Conservation (phyloP, 768 basidiomycete genomes). For the Boletellus ananas region DNA sequence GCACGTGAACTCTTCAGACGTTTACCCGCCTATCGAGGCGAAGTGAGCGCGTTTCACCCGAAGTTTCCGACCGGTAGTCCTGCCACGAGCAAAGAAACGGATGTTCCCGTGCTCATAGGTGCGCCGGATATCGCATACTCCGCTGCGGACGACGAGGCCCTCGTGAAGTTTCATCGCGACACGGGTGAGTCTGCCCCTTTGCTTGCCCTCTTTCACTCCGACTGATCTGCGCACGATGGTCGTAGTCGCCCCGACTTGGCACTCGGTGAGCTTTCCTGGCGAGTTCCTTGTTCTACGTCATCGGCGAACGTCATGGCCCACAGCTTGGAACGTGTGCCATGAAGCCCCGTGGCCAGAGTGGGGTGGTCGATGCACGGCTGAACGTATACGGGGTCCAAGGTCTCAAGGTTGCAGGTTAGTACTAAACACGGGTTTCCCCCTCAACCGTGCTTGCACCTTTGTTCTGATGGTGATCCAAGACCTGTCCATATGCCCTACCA, state of each 20-base stretch:
- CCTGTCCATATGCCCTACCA: conserved; percentile 33
- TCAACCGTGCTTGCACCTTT: not conserved
- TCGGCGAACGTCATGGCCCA: not conserved
- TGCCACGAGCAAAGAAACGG: conserved; percentile 20
- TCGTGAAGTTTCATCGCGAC: conserved; percentile 24
- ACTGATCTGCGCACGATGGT: too few relatives aligned
- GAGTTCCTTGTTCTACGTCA: too few relatives aligned
- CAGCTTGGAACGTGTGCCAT: conserved; percentile 67
- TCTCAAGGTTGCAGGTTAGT: conserved; percentile 15
- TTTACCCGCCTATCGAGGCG: conserved; percentile 34
- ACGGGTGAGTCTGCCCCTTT: not conserved
- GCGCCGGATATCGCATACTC: conserved; percentile 31
- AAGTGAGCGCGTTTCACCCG: conserved; percentile 13
- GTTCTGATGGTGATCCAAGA: conserved; percentile 19
- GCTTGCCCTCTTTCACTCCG: too few relatives aligned
- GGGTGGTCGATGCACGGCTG: conserved; percentile 12
- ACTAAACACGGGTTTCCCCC: too few relatives aligned
- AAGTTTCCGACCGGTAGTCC: conserved; percentile 24
- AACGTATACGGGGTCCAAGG: conserved; percentile 12
- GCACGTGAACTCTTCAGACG: conserved; percentile 50
- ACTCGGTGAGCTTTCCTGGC: not conserved
- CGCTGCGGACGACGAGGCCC: conserved; percentile 30
- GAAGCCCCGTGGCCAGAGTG: conserved; percentile 37
- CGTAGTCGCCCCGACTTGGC: not conserved
- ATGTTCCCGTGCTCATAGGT: conserved; percentile 17